Base-by-base conservation (phyloP, 192 early-diverging fungal genomes). In the Linnemannia schmuckeri region DNA sequence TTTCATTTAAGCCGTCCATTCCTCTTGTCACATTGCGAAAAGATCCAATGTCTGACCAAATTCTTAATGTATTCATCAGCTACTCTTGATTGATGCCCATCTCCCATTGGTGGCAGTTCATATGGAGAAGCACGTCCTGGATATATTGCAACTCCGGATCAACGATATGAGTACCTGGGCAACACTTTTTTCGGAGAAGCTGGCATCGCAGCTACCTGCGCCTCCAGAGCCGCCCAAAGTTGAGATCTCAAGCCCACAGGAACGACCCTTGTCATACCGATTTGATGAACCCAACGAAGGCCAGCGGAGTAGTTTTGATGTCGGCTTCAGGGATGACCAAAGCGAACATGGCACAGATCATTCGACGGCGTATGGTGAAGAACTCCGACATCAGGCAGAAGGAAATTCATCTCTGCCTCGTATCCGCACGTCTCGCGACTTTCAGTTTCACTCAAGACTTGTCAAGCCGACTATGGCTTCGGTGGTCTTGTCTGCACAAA, bases 21-120 rank as follows among this genome's bases (percentile, higher is more conserved):
- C 24, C 8, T 61, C n/a, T 33, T 30, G 13, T 3, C 0, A 6
- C 30, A 2, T 33, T 33, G 27, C 27, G 15, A 15, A 66, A 33
- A 4, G 9, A 4, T 4, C 12, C 61, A 52, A 66, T 27, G 24
- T 66, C 70, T 70, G n/a, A 73, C 61, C 61, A 15, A 15, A 30
- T 33, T 9, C 49, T 69, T 47, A 20, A 1, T 66, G 13, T 20
- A 33, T 70, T 7, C 79, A 80, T 17, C 71, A 80, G 72, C 76
- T 88, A 8, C 38, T 86, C 22, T 82, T 89, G 40, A 69, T 89
- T 17, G 61, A 83, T 38, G 63, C 83, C 20, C 88, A 77, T 44
- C 76, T 89, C 0, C 87, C 91, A 30, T 80, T 87, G 76, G 80
- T 93, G 27, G 78, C 88, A 22, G 76, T 92, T 35, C 88, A 89